Evolutionary conservation across 257 asterid species (phyloP).

Genomic region (Plantago major): DNA sequence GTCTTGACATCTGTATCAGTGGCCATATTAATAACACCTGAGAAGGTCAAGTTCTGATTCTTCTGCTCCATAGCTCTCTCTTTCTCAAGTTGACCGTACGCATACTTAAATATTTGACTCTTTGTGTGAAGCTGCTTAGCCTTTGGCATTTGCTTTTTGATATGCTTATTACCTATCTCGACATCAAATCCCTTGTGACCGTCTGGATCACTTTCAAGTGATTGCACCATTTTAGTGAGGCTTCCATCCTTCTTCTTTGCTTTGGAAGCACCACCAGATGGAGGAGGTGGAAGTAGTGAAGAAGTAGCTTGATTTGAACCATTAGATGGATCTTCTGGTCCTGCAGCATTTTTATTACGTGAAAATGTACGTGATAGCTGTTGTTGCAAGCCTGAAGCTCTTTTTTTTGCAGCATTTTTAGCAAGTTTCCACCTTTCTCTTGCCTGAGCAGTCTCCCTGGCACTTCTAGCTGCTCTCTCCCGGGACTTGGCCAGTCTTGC

Average conservation of each 20-base stretch:
- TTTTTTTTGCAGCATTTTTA: conserved; percentile 58
- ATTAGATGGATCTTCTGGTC: conserved; percentile 27
- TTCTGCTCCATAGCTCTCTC: conserved; percentile 91
- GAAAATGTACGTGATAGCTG: conserved; percentile 78
- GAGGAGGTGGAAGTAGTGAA: conserved; percentile 38
- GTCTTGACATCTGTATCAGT: conserved; percentile 59
- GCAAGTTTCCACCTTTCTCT: conserved; percentile 85
- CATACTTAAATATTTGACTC: conserved; percentile 93
- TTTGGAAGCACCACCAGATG: not conserved
- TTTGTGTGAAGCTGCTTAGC: conserved; percentile 64
- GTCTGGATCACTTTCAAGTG: conserved; percentile 56
- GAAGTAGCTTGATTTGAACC: conserved; percentile 20
- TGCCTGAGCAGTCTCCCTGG: conserved; percentile 88
- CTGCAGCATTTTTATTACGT: conserved; percentile 31
- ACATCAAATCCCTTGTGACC: conserved; percentile 52
- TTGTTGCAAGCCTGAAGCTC: conserved; percentile 51
- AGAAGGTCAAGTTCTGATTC: conserved; percentile 72
- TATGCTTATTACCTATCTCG: conserved; percentile 62
- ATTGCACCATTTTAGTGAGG: conserved; percentile 67
- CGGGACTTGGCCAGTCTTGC: conserved; percentile 83
- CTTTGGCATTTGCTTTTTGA: conserved; percentile 60
- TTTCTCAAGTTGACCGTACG: conserved; percentile 89
- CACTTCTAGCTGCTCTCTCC: conserved; percentile 85
- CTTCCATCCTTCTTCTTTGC: conserved; percentile 33
- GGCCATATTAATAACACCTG: conserved; percentile 88